Evolutionary conservation across 176 grass and related monocot genomes (phyloP), one percentile per base, ranked within the genome.

Genomic region (Oryza rufipogon): DNA sequence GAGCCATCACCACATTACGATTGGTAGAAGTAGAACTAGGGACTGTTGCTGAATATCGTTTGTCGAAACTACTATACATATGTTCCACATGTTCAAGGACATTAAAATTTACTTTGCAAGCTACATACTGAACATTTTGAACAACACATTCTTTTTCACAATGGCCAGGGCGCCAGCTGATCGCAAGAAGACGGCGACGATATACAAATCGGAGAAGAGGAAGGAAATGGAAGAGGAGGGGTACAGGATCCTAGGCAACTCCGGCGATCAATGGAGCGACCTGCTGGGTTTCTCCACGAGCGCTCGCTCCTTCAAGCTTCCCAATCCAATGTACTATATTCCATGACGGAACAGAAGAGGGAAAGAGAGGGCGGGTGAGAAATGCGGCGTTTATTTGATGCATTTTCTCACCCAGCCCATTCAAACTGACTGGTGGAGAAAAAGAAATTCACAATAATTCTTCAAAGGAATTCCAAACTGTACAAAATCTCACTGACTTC

Each of bases 181-280:
- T 79, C 81, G 74, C 44, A 70, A 66, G 19, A 97, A 93, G 86
- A 84, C 87, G 0, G 89, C 94, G 2, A 88, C 42, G 2, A 42
- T 15, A 7, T 93, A 90, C 81, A 93, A 97, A 72, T 91, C 94
- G 10, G 89, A 91, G 23, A 97, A 93, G 88, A 91, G 91, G 65
- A 70, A 70, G 16, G 84, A 91, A 33, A 77, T 97, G 36, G 89
- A 91, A 81, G 81, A 71, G 3, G 81, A 93, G n/a, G 94, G 91
- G 76, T 97, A 88, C 49, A 87, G 83, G 86, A 97, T 97, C 63
- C 78, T 89, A 13, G 94, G 94, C 30, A 97, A 97, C 77, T 97
- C 94, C 0, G 94, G 94, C 22, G 94, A 97, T 74, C 94, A 97
- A 26, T 97, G 94, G 94, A 97, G 94, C 22, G 94, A 97, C 61